A percentile compares a stretch with the other conserved stretches of the same genome.
phyloP scores from a whole-genome alignment of 1,284 basidiomycete genomes.

The Ceratobasidium sp. region DNA sequence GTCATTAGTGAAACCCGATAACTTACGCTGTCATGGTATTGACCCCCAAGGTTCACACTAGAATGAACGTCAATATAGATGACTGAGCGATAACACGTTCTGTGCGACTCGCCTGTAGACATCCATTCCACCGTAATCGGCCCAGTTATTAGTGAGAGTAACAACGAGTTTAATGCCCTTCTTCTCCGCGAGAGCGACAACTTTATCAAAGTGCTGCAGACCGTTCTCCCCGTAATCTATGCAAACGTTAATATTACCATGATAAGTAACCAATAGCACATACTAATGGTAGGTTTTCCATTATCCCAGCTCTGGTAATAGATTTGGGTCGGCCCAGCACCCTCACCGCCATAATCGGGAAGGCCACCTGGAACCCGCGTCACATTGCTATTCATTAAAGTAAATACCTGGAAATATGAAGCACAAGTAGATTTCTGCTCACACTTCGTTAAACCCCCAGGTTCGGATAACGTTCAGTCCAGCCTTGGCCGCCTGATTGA shows the following conservation, averaged over 20 bases:
- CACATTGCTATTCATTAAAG: constrained; percentile 14
- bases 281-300: constrained; percentile 48
- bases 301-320: constrained; percentile 45
- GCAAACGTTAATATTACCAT: neutral
- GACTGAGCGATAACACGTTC: neutral
- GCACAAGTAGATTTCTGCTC: neutral
- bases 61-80: neutral
- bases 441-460: constrained; percentile 47
- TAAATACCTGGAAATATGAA: neutral
- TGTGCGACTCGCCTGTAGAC: constrained; percentile 20
- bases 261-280: neutral
- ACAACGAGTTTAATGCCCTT: constrained; percentile 49
- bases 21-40: constrained; percentile 42
- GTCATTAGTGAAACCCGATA: neutral
- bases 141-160: constrained; percentile 52
- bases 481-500: constrained; percentile 43
- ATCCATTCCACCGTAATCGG: constrained; percentile 40
- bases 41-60: constrained; percentile 41
- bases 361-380: constrained; percentile 41
- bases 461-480: constrained; percentile 50
- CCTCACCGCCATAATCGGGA: constrained; percentile 43
- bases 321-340: constrained; percentile 41
- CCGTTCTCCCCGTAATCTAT: constrained; percentile 50
- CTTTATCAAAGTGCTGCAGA: constrained; percentile 49
- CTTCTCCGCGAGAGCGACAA: constrained; percentile 48